Evolutionary conservation across 2,329 filamentous ascomycete genomes (phyloP), one percentile per base, ranked within the genome.

Genomic region (Ophiosphaerella korrae): DNA sequence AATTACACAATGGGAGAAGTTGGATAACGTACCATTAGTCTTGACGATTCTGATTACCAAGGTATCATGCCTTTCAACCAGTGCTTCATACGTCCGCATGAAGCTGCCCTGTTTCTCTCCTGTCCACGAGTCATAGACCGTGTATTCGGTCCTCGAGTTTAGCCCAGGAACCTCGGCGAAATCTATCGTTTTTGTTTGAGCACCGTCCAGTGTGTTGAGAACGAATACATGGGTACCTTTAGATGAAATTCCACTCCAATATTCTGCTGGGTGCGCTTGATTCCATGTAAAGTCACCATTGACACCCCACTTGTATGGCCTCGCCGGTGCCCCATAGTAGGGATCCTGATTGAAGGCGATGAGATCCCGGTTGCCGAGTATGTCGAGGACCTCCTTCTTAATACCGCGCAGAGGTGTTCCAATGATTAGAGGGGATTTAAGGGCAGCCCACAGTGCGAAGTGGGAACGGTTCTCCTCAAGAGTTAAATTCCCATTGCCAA

Each of bases 281-380:
- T 84, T 79, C 63, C 76, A 83, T 0, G 79, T 80, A 61, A 75
- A 78, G 57, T 82, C 76, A 0, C 74, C 67, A 53, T 82, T 82
- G 3, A 74, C 68, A 1, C 80, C 81, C 78, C 77, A 79, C n/a
- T 65, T 68, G 55, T 75, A 79, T 2, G 70, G 72, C 55, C 63
- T 65, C 7, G 72, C 69, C 1, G 73, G 71, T 3, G 71, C 57
- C 6, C 77, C 78, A n/a, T 70, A 73, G 5, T 74, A 63, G n/a
- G 72, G 55, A 45, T 77, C 73, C 53, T 81, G 79, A 50, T 76
- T 75, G 56, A 80, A 78, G 0, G 69, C 71, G 23, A 79, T 67
- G n/a, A 75, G 72, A 9, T 75, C 69, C 43, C 67, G 70, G 46
- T 75, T 76, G 42, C 65, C 73, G 9, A 76, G 58, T 0, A 78